Conservation (phyloP, 129 eudicot genomes). For the Lonicera japonica region DNA sequence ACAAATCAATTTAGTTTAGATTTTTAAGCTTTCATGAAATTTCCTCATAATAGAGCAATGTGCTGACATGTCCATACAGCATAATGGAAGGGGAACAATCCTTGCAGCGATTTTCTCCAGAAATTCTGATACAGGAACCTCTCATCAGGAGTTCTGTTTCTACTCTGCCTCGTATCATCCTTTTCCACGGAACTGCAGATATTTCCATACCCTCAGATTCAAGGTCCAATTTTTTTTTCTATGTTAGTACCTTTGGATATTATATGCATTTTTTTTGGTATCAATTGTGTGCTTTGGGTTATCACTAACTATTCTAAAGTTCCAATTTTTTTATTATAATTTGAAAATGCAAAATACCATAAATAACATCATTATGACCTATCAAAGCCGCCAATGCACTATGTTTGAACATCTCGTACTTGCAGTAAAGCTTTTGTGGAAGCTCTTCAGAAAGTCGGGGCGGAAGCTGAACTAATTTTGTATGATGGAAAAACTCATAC, state of each 20-base stretch:
- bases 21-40: background rate
- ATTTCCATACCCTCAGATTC: slow-evolving; percentile 71
- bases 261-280: background rate
- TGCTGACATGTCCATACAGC: slow-evolving; percentile 34
- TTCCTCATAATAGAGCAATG: slow-evolving; percentile 1
- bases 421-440: slow-evolving; percentile 70
- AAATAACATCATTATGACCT: background rate
- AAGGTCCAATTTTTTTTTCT: slow-evolving; percentile 37
- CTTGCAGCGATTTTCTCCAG: slow-evolving; percentile 70
- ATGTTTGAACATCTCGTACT: background rate
- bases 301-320: background rate
- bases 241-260: too few relatives aligned
- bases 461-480: slow-evolving; percentile 60
- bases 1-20: background rate
- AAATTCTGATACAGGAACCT: slow-evolving; percentile 52
- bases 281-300: background rate
- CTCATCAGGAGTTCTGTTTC: slow-evolving; percentile 35
- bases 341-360: too few relatives aligned
- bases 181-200: slow-evolving; percentile 90
- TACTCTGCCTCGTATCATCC: slow-evolving; percentile 70
- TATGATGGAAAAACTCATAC: slow-evolving; percentile 90
- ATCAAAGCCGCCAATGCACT: background rate
- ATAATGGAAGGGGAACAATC: slow-evolving; percentile 94
- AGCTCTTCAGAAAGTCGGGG: slow-evolving; percentile 63
- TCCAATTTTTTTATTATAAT: background rate